Evolutionary conservation across 805 yeast species (phyloP), one percentile per base, ranked within the genome.

Genomic region (Nakazawaea populi): DNA sequence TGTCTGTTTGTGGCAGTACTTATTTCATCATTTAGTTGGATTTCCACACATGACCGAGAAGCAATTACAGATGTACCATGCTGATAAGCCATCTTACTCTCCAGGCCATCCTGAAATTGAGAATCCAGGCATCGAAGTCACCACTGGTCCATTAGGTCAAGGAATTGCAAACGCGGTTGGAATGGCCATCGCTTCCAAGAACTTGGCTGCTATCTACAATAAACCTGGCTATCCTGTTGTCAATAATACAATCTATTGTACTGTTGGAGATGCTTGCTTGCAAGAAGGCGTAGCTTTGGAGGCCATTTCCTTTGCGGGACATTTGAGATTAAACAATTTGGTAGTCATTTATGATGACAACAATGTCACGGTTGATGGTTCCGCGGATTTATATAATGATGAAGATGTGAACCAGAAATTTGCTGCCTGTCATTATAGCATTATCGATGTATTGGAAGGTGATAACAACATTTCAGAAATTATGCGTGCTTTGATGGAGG

Each of bases 91-190:
- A 6, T 58, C 66, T 4, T 55, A 44, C n/a, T 65, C 68, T 54
- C 73, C 73, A 29, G 73, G 73, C 12, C 74, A 71, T 52, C 75
- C 75, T 12, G 74, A 70, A 51, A 67, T 65, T 38, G 74, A 69
- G 52, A 60, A 63, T 48, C 66, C 67, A 14, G 66, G 60, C 18
- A 60, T 70, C 30, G 74, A 70, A 53, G 62, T 69, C 47, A 70
- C 73, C 31, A 70, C 73, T 9, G 74, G 73, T 29, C 69, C 72
- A 12, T 54, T 70, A 35, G 75, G 75, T n/a, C 74, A 70, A 57
- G 74, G 74, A 46, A 61, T 70, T 32, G 58, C 74, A 28, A 70
- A 70, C 53, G 64, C 71, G 8, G 72, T 71, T 12, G 74, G 74
- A 11, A 48, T 70, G 46, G 75, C 74, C 5, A 60, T 70, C 28